Evolutionary conservation across 495 filamentous ascomycete genomes (phyloP).

Genomic region (Stereocaulon alpinum): DNA sequence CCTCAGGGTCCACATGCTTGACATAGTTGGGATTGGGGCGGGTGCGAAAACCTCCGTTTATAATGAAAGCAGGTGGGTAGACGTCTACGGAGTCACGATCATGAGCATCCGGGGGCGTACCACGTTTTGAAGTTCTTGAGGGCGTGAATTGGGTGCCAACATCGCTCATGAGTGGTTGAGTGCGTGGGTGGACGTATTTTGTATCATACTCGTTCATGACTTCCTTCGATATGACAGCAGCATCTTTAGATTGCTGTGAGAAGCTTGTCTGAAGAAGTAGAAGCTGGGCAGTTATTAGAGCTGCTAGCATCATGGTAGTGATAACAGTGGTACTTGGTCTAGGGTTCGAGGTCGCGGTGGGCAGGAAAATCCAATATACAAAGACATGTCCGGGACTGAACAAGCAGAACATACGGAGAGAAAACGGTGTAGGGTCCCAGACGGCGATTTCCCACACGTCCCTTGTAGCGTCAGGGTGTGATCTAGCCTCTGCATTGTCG

Average conservation of each 20-base stretch:
- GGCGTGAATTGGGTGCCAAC: constrained; percentile 63
- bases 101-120: constrained; percentile 25
- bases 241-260: constrained; percentile 76
- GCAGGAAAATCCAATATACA: constrained; percentile 79
- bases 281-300: constrained; percentile 69
- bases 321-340: constrained; percentile 76
- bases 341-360: constrained; percentile 60
- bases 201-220: constrained; percentile 92
- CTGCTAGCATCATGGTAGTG: constrained; percentile 60
- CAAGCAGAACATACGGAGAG: constrained; percentile 71
- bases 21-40: constrained; percentile 83
- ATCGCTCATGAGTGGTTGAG: constrained; percentile 71
- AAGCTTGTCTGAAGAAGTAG: constrained; percentile 58
- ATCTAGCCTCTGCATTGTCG: constrained; percentile 56
- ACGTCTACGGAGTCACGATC: constrained; percentile 48
- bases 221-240: constrained; percentile 73
- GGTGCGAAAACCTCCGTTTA: constrained; percentile 73
- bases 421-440: constrained; percentile 86
- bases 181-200: constrained; percentile 86
- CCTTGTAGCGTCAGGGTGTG: constrained; percentile 70
- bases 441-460: constrained; percentile 94
- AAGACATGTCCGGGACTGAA: constrained; percentile 90
- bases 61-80: constrained; percentile 66
- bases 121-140: constrained; percentile 22
- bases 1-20: constrained; percentile 66